Evolutionary conservation across 345 rosid genomes (phyloP).

Genomic region (Reutealis trisperma): DNA sequence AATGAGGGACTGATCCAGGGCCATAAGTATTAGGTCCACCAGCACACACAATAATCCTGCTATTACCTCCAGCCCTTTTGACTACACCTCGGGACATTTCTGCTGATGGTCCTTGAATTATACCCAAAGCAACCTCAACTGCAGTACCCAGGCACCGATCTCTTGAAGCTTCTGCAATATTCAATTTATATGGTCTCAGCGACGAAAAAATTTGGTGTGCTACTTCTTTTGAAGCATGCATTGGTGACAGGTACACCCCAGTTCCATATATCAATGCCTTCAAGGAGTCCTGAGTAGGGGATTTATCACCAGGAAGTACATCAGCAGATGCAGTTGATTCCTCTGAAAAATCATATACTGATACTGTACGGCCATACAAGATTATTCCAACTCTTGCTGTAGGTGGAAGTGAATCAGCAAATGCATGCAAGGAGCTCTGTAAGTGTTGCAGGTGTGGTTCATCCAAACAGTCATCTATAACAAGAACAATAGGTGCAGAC

Average conservation of each 20-base stretch:
- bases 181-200: slow-evolving; percentile 71
- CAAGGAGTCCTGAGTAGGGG: slow-evolving; percentile 73
- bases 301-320: slow-evolving; percentile 89
- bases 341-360: slow-evolving; percentile 92
- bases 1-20: slow-evolving; percentile 91
- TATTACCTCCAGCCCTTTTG: slow-evolving; percentile 86
- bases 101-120: slow-evolving; percentile 90
- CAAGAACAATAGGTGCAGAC: slow-evolving; percentile 85
- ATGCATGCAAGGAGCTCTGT: slow-evolving; percentile 97
- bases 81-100: slow-evolving; percentile 84
- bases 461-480: slow-evolving; percentile 94
- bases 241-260: slow-evolving; percentile 86
- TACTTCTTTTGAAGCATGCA: slow-evolving; percentile 93
- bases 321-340: slow-evolving; percentile 92
- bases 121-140: slow-evolving; percentile 86
- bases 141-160: slow-evolving; percentile 92
- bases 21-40: slow-evolving; percentile 97
- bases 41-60: slow-evolving; percentile 86
- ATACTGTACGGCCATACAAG: slow-evolving; percentile 78
- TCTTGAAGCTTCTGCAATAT: slow-evolving; percentile 80
- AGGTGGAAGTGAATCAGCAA: slow-evolving; percentile 79
- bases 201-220: slow-evolving; percentile 93
- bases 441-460: slow-evolving; percentile 94
- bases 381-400: slow-evolving; percentile 83
- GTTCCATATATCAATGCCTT: slow-evolving; percentile 87